Base-by-base conservation (phyloP, 2,329 filamentous ascomycete species). In the Calycina marina region DNA sequence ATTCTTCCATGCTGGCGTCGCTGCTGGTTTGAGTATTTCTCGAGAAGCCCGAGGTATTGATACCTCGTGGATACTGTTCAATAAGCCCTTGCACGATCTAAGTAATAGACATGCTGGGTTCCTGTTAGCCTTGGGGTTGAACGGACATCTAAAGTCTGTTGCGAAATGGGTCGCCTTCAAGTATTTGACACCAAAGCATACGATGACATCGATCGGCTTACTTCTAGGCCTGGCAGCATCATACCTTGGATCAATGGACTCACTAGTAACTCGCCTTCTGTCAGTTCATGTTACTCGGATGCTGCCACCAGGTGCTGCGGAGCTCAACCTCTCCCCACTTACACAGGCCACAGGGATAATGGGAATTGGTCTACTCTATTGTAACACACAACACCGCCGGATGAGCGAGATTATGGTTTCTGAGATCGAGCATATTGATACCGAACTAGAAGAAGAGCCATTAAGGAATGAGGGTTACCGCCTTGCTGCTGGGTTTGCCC, bases 391-490 rank as follows among this genome's bases (percentile, higher is more conserved):
- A 49, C 92, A 98, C 57, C 80, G 92, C 17, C 77, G 92, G 22
- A 98, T 98, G 90, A 96, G 85, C 51, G 90, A 98, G 54, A 84
- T 96, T 12, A 94, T 98, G 84, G 72, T 98, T 31, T 96, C 88
- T 0, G 90, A 98, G 53, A 90, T 98, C 39, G 85, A 94, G 52
- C 79, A 86, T 40, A 68, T 84, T 31, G 84, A 90, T 27, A 60
- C 65, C 15, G 69, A 81, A 22, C 80, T 88, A 32, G 86, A 94
- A 38, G 79, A 86, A 36, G 83, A 93, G 47, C 75, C 76, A 14
- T 59, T 96, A 30, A 75, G 88, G 14, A 88, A 92, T 50, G 90
- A 98, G 59, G 86, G 86, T n/a, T 98, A 98, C 55, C 76, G 92
- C 25, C 67, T 98, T 20, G 86, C 90, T 6, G 86, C 92, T 12